Conservation (phyloP, 208 protist species). For the Crithidia brevicula region DNA sequence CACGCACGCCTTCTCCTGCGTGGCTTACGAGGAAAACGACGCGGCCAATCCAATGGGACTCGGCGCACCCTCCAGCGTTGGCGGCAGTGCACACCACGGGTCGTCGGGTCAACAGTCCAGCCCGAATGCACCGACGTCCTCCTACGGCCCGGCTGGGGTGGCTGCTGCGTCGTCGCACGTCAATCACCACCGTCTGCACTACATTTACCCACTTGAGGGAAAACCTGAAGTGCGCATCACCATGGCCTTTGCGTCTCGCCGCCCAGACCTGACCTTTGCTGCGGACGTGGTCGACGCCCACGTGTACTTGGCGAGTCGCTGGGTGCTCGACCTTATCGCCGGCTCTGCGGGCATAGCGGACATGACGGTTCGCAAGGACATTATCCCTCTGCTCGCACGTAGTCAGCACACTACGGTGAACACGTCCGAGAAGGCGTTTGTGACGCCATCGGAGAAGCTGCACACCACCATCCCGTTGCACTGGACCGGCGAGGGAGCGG, state of each 20-base stretch:
- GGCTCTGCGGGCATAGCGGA: conserved; percentile 47
- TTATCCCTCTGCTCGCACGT: conserved; percentile 69
- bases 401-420: conserved; percentile 79
- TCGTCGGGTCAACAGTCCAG: not conserved
- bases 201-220: conserved; percentile 59
- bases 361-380: conserved; percentile 32
- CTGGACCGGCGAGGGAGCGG: conserved; percentile 53
- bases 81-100: not conserved
- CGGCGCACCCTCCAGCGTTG: not conserved
- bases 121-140: not conserved
- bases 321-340: conserved; percentile 78
- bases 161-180: conserved; percentile 12
- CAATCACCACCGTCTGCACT: conserved; percentile 69
- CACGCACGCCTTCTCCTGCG: conserved; percentile 54
- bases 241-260: conserved; percentile 64
- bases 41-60: conserved; percentile 8
- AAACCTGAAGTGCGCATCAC: conserved; percentile 58
- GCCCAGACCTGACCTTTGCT: conserved; percentile 71
- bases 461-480: conserved; percentile 61
- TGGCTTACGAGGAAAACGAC: conserved; percentile 71
- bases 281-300: conserved; percentile 73
- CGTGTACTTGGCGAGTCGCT: conserved; percentile 73
- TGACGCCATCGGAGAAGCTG: conserved; percentile 62
- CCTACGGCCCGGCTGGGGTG: not conserved
- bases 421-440: conserved; percentile 40